Conservation (phyloP, 495 filamentous ascomycete genomes). For the Ascobolus immersus region DNA sequence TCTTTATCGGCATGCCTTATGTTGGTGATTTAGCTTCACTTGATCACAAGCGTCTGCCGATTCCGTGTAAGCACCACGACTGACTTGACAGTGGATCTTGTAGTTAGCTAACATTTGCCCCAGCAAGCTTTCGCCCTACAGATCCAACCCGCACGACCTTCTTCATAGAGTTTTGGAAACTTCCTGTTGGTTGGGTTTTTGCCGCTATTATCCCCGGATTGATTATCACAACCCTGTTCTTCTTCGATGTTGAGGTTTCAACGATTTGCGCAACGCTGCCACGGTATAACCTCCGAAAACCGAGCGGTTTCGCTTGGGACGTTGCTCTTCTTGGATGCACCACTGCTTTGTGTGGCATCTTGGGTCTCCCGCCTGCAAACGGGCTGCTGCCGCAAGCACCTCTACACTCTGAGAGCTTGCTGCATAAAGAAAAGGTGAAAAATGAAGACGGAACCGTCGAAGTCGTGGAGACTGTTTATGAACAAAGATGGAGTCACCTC, state of each 20-base stretch:
- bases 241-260: slow-evolving; percentile 50
- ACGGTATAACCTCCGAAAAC: slow-evolving; percentile 39
- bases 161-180: slow-evolving; percentile 39
- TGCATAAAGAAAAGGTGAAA: slow-evolving; percentile 25
- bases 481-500: slow-evolving; percentile 44
- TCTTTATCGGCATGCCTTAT: slow-evolving; percentile 41
- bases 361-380: slow-evolving; percentile 45
- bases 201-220: slow-evolving; percentile 36
- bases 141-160: slow-evolving; percentile 31
- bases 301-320: slow-evolving; percentile 46
- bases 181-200: slow-evolving; percentile 37
- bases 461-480: slow-evolving; percentile 23
- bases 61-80: too few species aligned
- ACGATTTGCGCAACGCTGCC: slow-evolving; percentile 51
- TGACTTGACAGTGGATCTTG: slow-evolving; percentile 21
- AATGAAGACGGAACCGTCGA: slow-evolving; percentile 15
- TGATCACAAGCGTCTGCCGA: slow-evolving; percentile 35
- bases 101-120: slow-evolving; percentile 28
- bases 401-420: slow-evolving; percentile 38
- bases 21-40: slow-evolving; percentile 35
- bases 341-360: slow-evolving; percentile 39
- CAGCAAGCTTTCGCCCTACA: slow-evolving; percentile 31
- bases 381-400: slow-evolving; percentile 46
- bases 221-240: slow-evolving; percentile 46
- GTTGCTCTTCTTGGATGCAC: slow-evolving; percentile 41